Evolutionary conservation across 2,329 filamentous ascomycete genomes (phyloP), one percentile per base, ranked within the genome.

Genomic region (Ambrosiella beaveri): DNA sequence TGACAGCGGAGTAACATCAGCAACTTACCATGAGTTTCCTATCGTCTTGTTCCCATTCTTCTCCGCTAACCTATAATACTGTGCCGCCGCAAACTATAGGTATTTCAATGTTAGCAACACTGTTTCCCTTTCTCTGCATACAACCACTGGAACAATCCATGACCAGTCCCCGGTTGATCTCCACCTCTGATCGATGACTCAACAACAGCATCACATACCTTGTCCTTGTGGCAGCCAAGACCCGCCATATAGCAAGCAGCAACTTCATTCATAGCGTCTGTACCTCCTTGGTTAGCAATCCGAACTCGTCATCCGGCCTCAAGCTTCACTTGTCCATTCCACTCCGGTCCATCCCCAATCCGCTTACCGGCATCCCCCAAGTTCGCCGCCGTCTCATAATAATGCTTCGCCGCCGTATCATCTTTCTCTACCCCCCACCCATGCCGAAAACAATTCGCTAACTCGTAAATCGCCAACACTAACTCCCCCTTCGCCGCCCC

Each of bases 201-300:
- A 11, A 41, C 11, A 11, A 41, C 11, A 41, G 6, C n/a, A 11
- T 41, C 39, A n/a, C 27, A 27, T 77, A 96, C 91, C 86, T 95
- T 97, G 75, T 98, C 90, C 71, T 97, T 98, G 70, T 89, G 93
- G 67, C 89, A 91, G 39, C 93, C 93, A 71, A 95, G 95, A n/a
- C 93, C 93, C 68, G 96, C 86, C 36, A 94, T 71, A 75, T 93
- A 97, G 74, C 93, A 98, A 88, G 89, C 95, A 40, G 84, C 93
- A 57, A 85, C 85, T 71, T 97, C 91, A 68, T 96, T 95, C 90
- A 97, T 95, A 59, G 90, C 93, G 73, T 98, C 93, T 82, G 64
- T 61, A 58, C 13, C 17, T 5, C 17, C 38, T 40, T 15, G 27
- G 27, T 50, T 55, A 57, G 50, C 39, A 39, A 44, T 38, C 19